Conservation (phyloP, 495 filamentous ascomycete species). For the Aspergillus steynii region DNA sequence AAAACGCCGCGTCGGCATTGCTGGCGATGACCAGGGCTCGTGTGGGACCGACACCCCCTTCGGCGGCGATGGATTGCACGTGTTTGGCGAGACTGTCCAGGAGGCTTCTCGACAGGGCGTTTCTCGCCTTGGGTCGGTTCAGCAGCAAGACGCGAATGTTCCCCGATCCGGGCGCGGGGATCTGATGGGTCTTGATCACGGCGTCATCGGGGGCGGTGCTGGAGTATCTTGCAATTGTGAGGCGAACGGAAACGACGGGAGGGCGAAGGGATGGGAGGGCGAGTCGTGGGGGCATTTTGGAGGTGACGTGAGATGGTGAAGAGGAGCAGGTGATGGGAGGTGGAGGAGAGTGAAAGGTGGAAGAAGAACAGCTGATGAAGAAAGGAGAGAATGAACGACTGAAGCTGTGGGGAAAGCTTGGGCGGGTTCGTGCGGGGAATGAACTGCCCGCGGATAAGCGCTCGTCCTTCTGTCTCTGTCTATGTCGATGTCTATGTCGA, state of each 20-base stretch:
- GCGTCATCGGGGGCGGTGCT: conserved; percentile 41
- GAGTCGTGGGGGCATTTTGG: conserved; percentile 37
- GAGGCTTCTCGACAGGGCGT: conserved; percentile 82
- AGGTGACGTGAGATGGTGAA: conserved; percentile 9
- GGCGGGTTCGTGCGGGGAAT: conserved; percentile 20
- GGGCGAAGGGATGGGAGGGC: conserved; percentile 25
- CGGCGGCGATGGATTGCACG: conserved; percentile 65
- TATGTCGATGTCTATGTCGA: neutral
- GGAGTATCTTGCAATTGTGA: conserved; percentile 35
- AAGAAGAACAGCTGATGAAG: neutral
- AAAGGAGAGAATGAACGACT: conserved; percentile 7
- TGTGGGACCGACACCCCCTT: conserved; percentile 65
- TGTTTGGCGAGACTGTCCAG: conserved; percentile 68
- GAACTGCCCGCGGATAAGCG: conserved; percentile 20
- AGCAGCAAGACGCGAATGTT: conserved; percentile 86
- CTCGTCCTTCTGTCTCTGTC: neutral
- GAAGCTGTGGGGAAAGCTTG: conserved; percentile 23
- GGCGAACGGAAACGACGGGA: conserved; percentile 26
- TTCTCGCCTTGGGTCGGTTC: conserved; percentile 79
- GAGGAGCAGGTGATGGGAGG: conserved; percentile 6
- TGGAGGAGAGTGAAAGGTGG: neutral
- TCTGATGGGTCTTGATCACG: conserved; percentile 65
- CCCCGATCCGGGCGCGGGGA: conserved; percentile 79
- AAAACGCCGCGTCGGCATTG: conserved; percentile 79
- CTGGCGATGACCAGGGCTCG: conserved; percentile 77